Conservation (phyloP, 1,284 basidiomycete genomes). For the Moesziomyces antarcticus region DNA sequence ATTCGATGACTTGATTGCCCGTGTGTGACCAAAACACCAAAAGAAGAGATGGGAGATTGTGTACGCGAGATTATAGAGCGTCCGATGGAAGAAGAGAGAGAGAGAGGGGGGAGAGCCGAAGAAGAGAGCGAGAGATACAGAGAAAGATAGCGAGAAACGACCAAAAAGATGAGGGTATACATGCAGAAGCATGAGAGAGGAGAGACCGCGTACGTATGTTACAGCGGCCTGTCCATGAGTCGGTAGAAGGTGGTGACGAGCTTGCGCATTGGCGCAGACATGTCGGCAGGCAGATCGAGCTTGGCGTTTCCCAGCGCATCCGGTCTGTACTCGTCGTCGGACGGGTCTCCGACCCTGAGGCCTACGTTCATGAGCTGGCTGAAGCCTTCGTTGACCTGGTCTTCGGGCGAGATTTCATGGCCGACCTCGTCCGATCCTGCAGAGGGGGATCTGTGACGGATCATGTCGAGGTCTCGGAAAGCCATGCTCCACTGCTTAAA, state of each 20-base stretch:
- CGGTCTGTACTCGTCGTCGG: slow-evolving; percentile 34
- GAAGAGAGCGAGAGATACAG: not conserved
- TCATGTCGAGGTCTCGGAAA: slow-evolving; percentile 47
- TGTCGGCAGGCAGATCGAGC: slow-evolving; percentile 31
- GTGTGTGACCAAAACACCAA: slow-evolving; percentile 1
- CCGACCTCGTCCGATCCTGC: slow-evolving; percentile 1
- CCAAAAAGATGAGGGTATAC: not conserved
- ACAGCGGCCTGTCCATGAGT: slow-evolving; percentile 39
- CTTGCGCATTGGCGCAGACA: slow-evolving; percentile 40
- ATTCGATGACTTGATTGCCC: slow-evolving; percentile 17
- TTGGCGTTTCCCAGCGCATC: slow-evolving; percentile 34
- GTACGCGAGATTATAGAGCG: not conserved
- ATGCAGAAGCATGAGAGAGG: no score
- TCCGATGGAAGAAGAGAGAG: slow-evolving; percentile 3
- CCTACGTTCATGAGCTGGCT: slow-evolving; percentile 47
- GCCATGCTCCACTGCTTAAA: slow-evolving; percentile 52
- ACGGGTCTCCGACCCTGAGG: slow-evolving; percentile 24
- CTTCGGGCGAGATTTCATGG: slow-evolving; percentile 15
- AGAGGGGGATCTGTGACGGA: slow-evolving; percentile 7
- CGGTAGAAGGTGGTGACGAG: slow-evolving; percentile 46
- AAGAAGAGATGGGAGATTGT: not conserved
- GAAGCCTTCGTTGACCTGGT: slow-evolving; percentile 32
- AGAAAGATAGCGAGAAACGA: not conserved
- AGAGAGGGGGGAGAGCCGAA: not conserved
- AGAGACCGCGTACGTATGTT: not conserved